phyloP scores from a whole-genome alignment of 257 asterid species.

The Plantago major region DNA sequence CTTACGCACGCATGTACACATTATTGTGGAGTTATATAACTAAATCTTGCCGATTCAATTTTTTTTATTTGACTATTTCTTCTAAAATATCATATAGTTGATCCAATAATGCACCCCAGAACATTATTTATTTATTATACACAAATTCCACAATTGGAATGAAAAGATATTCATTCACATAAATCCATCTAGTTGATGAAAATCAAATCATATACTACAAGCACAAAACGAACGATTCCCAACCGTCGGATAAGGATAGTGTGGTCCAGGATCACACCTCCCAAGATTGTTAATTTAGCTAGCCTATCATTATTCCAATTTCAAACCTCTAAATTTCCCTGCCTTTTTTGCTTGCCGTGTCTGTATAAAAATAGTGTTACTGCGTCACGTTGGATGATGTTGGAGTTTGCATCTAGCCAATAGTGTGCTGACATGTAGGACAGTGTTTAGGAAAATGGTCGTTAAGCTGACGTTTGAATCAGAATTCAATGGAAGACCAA shows the following conservation, averaged over 20 bases:
- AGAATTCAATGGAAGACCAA: constrained; percentile 6
- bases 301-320: constrained; percentile 27
- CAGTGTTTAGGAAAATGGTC: not conserved
- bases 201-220: no score
- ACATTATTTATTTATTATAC: no score
- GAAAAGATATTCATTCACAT: no score
- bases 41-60: no score
- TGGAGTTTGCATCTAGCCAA: constrained; percentile 27
- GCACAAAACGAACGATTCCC: not conserved
- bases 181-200: no score
- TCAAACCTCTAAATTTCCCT: constrained; percentile 10
- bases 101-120: no score
- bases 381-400: constrained; percentile 29
- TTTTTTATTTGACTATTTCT: no score
- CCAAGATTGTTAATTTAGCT: constrained; percentile 19
- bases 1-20: no score
- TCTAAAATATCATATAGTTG: no score
- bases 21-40: no score
- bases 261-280: constrained; percentile 39
- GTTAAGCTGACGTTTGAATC: constrained; percentile 13
- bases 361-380: constrained; percentile 1
- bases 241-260: constrained; percentile 26
- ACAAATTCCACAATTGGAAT: no score
- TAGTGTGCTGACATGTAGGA: constrained; percentile 10
- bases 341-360: constrained; percentile 35